Evolutionary conservation across 2,329 filamentous ascomycete species (phyloP).

Genomic region (Ramularia collo-cygni): DNA sequence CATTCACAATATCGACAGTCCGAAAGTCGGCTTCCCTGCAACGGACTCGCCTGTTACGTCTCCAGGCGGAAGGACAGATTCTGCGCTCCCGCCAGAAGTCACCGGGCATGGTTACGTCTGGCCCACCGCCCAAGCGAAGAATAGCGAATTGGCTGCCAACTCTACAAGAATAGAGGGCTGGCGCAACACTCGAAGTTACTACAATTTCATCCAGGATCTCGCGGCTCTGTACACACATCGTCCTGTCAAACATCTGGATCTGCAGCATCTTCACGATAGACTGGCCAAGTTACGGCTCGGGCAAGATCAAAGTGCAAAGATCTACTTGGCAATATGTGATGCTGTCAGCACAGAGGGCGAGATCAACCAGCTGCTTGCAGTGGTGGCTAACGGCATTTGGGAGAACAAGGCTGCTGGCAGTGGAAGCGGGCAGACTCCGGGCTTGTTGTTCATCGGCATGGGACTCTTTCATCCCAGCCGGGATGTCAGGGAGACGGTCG

Average conservation of each 20-base stretch:
- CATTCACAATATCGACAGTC: conserved; percentile 47
- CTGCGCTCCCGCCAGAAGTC: conserved; percentile 24
- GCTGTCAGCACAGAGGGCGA: conserved; percentile 60
- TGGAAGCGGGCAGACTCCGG: conserved; percentile 12
- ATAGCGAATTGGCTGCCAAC: conserved; percentile 82
- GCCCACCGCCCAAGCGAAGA: conserved; percentile 72
- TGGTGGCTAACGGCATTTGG: conserved; percentile 26
- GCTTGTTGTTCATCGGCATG: conserved; percentile 52
- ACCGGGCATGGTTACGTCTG: conserved; percentile 89
- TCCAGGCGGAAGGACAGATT: conserved; percentile 6
- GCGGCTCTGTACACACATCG: conserved; percentile 28
- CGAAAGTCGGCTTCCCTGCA: conserved; percentile 8
- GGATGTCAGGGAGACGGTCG: conserved; percentile 69
- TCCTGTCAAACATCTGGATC: conserved; percentile 72
- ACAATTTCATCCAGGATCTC: conserved; percentile 66
- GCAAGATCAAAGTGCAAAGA: conserved; percentile 67
- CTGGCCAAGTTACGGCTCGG: conserved; percentile 74
- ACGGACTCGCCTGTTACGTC: conserved; percentile 12
- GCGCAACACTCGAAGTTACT: conserved; percentile 92
- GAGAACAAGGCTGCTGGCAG: conserved; percentile 18
- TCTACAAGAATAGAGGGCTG: conserved; percentile 92
- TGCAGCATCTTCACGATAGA: conserved; percentile 89
- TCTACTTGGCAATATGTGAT: conserved; percentile 78
- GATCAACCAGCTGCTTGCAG: conserved; percentile 53
- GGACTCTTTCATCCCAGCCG: conserved; percentile 85